A percentile compares a stretch with the other conserved stretches of the same genome.
These are phyloP conservation scores for Cercospora zeae-maydis DNA, from an alignment of 2,329 filamentous ascomycete genomes.

Conservation along the genomic window DNA sequence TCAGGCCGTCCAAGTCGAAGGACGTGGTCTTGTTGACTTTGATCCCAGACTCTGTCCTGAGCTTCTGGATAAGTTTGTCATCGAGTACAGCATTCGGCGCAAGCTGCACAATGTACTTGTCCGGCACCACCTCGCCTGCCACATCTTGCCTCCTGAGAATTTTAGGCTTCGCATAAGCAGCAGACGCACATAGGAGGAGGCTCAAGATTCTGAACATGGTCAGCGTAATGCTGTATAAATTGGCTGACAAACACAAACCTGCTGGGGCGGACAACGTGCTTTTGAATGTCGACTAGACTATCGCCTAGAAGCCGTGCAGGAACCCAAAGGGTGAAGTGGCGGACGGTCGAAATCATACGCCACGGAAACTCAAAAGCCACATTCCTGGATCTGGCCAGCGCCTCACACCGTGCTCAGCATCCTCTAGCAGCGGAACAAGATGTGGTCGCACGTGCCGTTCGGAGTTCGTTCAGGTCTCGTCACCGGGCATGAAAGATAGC, in stretches of 20 bases:
- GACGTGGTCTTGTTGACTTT: constrained; percentile 2
- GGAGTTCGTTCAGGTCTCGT: not conserved
- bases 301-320: not conserved
- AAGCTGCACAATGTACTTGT: constrained; percentile 23
- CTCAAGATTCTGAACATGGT: not conserved
- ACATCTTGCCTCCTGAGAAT: constrained; percentile 1
- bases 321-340: not conserved
- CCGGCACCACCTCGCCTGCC: constrained; percentile 17
- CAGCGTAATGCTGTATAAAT: not conserved
- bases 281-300: not conserved
- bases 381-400: not conserved
- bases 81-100: constrained; percentile 16
- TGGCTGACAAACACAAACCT: not conserved
- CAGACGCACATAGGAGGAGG: not conserved
- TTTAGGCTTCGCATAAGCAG: not conserved
- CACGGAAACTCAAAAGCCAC: constrained; percentile 3
- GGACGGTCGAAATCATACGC: not conserved
- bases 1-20: constrained; percentile 4
- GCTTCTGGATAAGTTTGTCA: constrained; percentile 1
- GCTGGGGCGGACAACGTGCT: not conserved
- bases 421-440: not conserved
- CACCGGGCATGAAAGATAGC: not conserved
- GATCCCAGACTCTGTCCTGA: not conserved
- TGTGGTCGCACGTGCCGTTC: not conserved
- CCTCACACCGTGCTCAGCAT: not conserved